A percentile compares a stretch with the other conserved stretches of the same genome.
These are phyloP conservation scores for Hygrocybe coccinea DNA, from an alignment of 768 basidiomycete genomes.

Conservation along the genomic window DNA sequence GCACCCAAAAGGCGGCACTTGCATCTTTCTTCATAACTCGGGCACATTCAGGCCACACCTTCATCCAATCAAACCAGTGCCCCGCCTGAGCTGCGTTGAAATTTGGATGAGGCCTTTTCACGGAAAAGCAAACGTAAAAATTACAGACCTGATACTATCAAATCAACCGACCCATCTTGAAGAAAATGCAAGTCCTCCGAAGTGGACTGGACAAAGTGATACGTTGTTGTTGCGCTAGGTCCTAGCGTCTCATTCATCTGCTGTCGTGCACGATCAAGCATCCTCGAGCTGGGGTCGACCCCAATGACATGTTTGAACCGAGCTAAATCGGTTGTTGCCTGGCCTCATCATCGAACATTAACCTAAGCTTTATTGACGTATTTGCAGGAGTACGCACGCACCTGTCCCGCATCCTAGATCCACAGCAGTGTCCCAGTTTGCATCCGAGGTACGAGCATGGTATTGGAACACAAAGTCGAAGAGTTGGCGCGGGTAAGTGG, in stretches of 20 bases:
- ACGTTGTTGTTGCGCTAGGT: slow-evolving; percentile 12
- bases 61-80: slow-evolving; percentile 78
- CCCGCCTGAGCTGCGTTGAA: slow-evolving; percentile 72
- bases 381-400: slow-evolving; percentile 24
- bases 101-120: too few species aligned
- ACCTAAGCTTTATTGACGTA: not conserved
- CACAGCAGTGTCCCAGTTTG: slow-evolving; percentile 53
- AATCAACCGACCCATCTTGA: slow-evolving; percentile 52
- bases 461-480: slow-evolving; percentile 60
- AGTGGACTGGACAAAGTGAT: slow-evolving; percentile 31
- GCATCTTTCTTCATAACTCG: slow-evolving; percentile 59
- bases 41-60: slow-evolving; percentile 63
- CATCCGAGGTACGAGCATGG: slow-evolving; percentile 34
- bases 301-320: slow-evolving; percentile 59
- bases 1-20: slow-evolving; percentile 70
- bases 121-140: not conserved
- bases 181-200: slow-evolving; percentile 56
- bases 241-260: slow-evolving; percentile 2
- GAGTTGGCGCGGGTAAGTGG: slow-evolving; percentile 64
- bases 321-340: slow-evolving; percentile 57
- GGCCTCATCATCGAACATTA: slow-evolving; percentile 48
- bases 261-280: slow-evolving; percentile 55
- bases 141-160: slow-evolving; percentile 58
- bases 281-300: slow-evolving; percentile 68
- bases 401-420: slow-evolving; percentile 88